Percentiles rank a stretch among this genome's conserved stretches.
phyloP scores from a whole-genome alignment of 129 eudicot genomes.

The Gnaphalium uliginosum region DNA sequence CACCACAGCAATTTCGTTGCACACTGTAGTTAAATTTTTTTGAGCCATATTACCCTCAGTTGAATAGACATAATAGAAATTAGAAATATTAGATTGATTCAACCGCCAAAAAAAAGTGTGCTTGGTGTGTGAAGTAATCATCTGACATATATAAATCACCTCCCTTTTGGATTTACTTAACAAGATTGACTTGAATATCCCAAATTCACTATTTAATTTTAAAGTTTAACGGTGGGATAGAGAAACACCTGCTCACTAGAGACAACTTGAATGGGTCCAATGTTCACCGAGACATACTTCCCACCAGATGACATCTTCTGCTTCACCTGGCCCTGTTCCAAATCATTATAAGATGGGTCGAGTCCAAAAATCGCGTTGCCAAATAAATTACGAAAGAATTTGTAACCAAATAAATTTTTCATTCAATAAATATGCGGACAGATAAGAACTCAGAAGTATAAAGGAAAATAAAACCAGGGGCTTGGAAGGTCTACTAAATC shows the following conservation, averaged over 20 bases:
- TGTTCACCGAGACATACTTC: slow-evolving; percentile 89
- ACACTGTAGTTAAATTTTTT: no score
- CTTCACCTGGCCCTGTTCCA: slow-evolving; percentile 76
- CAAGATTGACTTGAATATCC: not conserved
- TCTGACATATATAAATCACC: not conserved
- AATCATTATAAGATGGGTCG: not conserved
- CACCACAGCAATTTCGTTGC: no score
- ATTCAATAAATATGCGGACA: not conserved
- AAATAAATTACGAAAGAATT: not conserved
- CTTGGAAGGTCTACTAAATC: not conserved
- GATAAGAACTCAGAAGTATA: not conserved
- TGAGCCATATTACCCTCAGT: no score
- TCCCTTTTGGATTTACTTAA: not conserved
- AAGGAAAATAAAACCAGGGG: not conserved
- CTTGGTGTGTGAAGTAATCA: not conserved
- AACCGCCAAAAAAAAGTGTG: not conserved
- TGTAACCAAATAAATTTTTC: not conserved
- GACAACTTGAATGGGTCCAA: slow-evolving; percentile 90
- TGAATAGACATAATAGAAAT: no score
- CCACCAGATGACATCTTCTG: slow-evolving; percentile 92
- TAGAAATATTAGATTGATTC: no score
- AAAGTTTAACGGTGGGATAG: slow-evolving; percentile 22
- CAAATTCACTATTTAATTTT: not conserved
- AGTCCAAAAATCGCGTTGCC: not conserved
- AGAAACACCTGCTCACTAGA: slow-evolving; percentile 89